Evolutionary conservation across 2,329 filamentous ascomycete species (phyloP), one percentile per base, ranked within the genome.

Genomic region (Ophiostoma sp.): DNA sequence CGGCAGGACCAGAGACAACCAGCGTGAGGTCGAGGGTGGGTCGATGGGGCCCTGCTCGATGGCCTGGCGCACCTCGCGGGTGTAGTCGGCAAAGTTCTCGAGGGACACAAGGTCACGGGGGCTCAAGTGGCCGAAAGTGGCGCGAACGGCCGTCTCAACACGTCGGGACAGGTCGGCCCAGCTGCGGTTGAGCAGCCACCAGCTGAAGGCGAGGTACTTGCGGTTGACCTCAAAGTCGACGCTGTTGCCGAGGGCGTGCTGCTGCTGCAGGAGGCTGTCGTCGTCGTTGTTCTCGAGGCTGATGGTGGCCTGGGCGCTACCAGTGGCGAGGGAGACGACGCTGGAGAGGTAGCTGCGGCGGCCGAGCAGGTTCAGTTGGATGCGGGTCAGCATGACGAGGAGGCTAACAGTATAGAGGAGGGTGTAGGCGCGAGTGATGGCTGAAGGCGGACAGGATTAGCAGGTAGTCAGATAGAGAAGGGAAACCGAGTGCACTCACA

Each of bases 301-400:
- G 80, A 99, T 99, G 59, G 90, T 92, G 3, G 92, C 90, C 70
- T 93, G 88, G 22, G 89, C 85, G 7, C 89, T 85, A 42, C 92
- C 93, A 0, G 92, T 93, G 22, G 96, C 95, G 25, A 98, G 88
- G 2, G 94, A 94, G 31, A 98, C 93, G 22, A 99, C 96, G 76
- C 94, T 97, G 7, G 95, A 97, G 68, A 99, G 90, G 83, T 99
- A 99, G 82, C 94, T 98, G 75, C 95, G 89, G 75, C 96, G 92
- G 71, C 96, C 96, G 50, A 99, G 92, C 36, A 99, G 93, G 84
- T 99, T 99, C 74, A 99, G 90, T 83, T 99, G 96, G 79, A 99
- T 93, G 75, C 95, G 90, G 0, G 96, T 99, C 77, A 99, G 90
- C 82, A 99, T 90, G 7, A 93, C 95, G 73, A 99, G 89, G 64